Base-by-base conservation (phyloP, 176 grass and related monocot species). In the Bonia amplexicaulis region DNA sequence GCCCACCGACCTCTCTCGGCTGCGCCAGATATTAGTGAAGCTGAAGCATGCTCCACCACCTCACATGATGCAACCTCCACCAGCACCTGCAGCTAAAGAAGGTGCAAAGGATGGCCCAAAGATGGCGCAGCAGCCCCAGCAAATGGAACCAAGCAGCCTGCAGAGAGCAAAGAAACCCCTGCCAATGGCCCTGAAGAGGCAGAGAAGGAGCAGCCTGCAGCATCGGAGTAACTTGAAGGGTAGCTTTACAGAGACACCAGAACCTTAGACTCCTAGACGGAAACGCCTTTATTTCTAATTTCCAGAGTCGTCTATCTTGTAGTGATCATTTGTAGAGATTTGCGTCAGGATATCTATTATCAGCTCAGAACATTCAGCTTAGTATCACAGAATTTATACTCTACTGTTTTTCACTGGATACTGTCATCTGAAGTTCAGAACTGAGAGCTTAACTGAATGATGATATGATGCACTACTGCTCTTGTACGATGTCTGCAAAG, bases 21-120 rank as follows among this genome's bases (percentile, higher is more conserved):
- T 98, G 93, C 93, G 91, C 71, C 93, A 98, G 57, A 90, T 95
- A 72, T 79, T 98, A 53, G 77, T 92, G 78, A 94, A 89, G 88
- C 88, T 98, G 67, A 98, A 98, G 88, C 93, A 98, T 64, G 77
- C 87, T 62, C 91, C 89, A 0, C 96, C 93, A 1, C 80, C 89
- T 3, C 96, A 98, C 81, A 90, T 94, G 96, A 83, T 90, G 68
- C 87, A 89, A 4, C 89, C 96, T n/a, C 89, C 91, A 33, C 89
- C 93, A 16, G 77, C 48, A 0, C 45, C 89, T 16, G 79, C 85
- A 31, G 77, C 77, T 31, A 87, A 90, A 51, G 93, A 90, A 44
- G 89, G 87, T 0, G 47, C 83, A 23, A 89, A 83, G 79, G 79
- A 86, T 66, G 79, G 9, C 1, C 58, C 4, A 89, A 86, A 51